Conservation (phyloP, 768 basidiomycete species). For the Clitopilus hobsonii region DNA sequence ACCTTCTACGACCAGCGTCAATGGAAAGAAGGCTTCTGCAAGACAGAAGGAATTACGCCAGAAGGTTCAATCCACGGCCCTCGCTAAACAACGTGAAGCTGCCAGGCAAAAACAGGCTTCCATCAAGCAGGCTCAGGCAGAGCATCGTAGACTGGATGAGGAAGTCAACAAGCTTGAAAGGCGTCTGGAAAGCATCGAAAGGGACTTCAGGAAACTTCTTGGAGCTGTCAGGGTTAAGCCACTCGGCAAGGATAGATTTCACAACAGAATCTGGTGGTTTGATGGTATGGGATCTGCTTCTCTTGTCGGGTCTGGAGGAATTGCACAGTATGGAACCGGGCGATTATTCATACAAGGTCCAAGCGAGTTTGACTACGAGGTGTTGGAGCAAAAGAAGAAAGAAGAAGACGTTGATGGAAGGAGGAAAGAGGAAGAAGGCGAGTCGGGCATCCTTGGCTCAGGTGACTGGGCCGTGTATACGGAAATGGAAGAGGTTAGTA, state of each 20-base stretch:
- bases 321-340: conserved; percentile 82
- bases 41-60: conserved; percentile 50
- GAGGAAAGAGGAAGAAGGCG: conserved; percentile 76
- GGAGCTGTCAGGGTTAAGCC: conserved; percentile 85
- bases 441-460: conserved; percentile 62
- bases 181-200: conserved; percentile 81
- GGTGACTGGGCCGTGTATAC: conserved; percentile 93
- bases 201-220: conserved; percentile 88
- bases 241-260: conserved; percentile 88
- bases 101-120: conserved; percentile 75
- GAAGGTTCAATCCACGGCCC: conserved; percentile 51
- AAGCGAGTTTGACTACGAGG: conserved; percentile 72
- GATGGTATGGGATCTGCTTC: conserved; percentile 90
- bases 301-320: conserved; percentile 72
- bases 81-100: conserved; percentile 78
- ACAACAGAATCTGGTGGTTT: conserved; percentile 98
- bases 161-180: conserved; percentile 82
- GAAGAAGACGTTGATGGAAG: conserved; percentile 55
- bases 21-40: conserved; percentile 37
- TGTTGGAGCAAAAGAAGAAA: conserved; percentile 54
- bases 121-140: conserved; percentile 75
- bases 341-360: conserved; percentile 92
- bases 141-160: conserved; percentile 81
- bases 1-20: conserved; percentile 38
- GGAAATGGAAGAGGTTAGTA: conserved; percentile 78